Conservation (phyloP, 1,139 yeast species). For the Diutina rugosa region DNA sequence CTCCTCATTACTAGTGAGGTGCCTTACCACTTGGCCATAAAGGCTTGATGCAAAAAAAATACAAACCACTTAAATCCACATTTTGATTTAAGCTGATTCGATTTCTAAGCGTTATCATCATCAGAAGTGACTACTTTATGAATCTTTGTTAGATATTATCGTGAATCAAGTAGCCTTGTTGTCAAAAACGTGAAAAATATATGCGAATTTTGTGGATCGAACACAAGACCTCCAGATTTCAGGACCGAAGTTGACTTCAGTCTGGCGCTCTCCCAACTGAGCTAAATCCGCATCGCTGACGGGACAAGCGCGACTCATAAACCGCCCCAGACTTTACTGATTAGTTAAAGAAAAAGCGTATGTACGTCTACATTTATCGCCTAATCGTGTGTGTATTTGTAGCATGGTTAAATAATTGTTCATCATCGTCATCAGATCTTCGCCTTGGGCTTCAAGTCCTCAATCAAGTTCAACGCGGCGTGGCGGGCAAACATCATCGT, state of each 20-base stretch:
- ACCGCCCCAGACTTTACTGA: background rate
- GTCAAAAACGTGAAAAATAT: background rate
- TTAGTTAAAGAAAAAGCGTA: too few relatives aligned
- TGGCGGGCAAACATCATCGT: slow-evolving; percentile 30
- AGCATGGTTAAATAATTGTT: background rate
- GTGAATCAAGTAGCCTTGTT: background rate
- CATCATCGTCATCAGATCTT: slow-evolving; percentile 11
- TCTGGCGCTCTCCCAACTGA: slow-evolving; percentile 2
- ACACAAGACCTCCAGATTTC: slow-evolving; percentile 2
- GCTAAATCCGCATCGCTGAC: background rate
- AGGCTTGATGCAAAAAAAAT: background rate
- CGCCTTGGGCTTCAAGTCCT: slow-evolving; percentile 20
- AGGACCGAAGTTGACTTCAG: slow-evolving; percentile 1
- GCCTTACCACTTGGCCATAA: slow-evolving; percentile 48
- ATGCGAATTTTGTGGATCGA: slow-evolving; percentile 1
- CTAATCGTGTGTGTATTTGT: background rate
- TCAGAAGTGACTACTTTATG: too few relatives aligned
- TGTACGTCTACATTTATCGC: too few relatives aligned
- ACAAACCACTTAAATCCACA: too few relatives aligned
- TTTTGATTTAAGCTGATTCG: too few relatives aligned
- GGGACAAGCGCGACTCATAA: background rate
- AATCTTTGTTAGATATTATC: too few relatives aligned
- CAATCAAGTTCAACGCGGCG: slow-evolving; percentile 20
- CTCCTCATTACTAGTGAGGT: slow-evolving; percentile 88
- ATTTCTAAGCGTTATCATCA: too few relatives aligned